phyloP scores from a whole-genome alignment of 352 stramenopile species.

The Saprolegnia parasitica region DNA sequence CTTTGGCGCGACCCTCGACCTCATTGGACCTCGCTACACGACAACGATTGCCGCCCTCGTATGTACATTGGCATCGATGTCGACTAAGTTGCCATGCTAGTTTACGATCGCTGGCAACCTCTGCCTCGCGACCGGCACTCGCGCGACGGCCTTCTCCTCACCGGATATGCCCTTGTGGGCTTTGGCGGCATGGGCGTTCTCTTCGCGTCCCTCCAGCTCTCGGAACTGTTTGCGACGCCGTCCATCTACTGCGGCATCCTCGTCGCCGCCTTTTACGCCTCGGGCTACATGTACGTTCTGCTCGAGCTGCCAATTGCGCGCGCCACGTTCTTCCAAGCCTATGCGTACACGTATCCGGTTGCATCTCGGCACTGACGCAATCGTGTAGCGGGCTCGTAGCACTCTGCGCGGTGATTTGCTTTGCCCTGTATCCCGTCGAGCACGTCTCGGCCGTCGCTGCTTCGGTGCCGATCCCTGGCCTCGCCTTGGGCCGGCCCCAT shows the following conservation, averaged over 20 bases:
- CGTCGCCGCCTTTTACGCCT: constrained; percentile 20
- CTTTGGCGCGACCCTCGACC: constrained; percentile 18
- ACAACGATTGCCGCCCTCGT: constrained; percentile 8
- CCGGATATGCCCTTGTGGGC: constrained; percentile 21
- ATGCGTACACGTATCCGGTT: neutral
- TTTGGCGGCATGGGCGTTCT: constrained; percentile 29
- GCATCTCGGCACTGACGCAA: neutral
- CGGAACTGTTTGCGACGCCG: constrained; percentile 14
- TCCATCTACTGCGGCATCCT: constrained; percentile 21
- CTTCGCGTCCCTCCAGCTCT: constrained; percentile 24
- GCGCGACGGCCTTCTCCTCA: constrained; percentile 14
- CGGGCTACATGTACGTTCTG: constrained; percentile 23
- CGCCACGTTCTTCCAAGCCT: constrained; percentile 8
- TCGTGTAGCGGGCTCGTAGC: neutral
- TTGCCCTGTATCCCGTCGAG: constrained; percentile 10
- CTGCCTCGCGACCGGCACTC: constrained; percentile 20
- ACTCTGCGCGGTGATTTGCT: neutral
- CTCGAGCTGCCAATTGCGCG: constrained; percentile 10
- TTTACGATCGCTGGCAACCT: constrained; percentile 29
- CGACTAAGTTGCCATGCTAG: neutral
- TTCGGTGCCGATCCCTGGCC: neutral
- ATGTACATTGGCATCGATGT: neutral
- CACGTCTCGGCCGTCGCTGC: neutral
- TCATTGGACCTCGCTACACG: constrained; percentile 26
- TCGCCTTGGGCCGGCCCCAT: neutral